Base-by-base conservation (phyloP, 2,329 filamentous ascomycete species). In the Emmonsia crescens region DNA sequence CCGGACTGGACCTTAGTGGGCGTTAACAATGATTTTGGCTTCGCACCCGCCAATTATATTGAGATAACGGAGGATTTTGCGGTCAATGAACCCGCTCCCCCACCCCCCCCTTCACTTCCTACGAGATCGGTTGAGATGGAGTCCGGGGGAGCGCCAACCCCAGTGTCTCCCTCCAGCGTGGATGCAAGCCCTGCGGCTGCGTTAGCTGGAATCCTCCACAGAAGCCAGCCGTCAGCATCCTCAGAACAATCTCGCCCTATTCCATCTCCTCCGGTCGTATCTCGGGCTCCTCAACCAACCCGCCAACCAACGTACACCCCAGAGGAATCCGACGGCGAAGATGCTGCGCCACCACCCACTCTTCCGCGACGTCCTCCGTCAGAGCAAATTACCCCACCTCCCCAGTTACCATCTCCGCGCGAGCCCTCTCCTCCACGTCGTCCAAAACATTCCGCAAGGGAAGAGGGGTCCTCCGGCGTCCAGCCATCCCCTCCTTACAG, bases 1-100 rank as follows among this genome's bases (percentile, higher is more conserved):
- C 90, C 91, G 16, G 94, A 99, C 76, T 99, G 94, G 94, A 96
- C 94, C 65, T 79, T 99, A 57, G 93, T 96, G 36, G 92, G 93
- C 21, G 79, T 87, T 52, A 86, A 91, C 67, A 85, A 84, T 60
- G 91, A 96, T 66, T 99, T 86, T 78, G 94, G 94, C 57, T 99
- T 99, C 75, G 94, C 89, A 60, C 94, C 94, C 3, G 85, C 93
- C 63, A 99, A 97, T 75, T 99, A 99, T 73, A 96, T 97, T 66
- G 91, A 97, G 67, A 76, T 90, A 59, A 75, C 79, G 55, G 80
- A 82, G 48, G 68, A 70, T 60, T 21, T 57, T 44, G 40, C 51
- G 24, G 36, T 56, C 12, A 73, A 73, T 33, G 71, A 79, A 24
- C 77, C 80, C 56, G 69, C 75, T 57, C 82, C 82, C 56, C 69